Percentiles rank a stretch among this genome's conserved stretches.
Evolutionary conservation across 2,329 filamentous ascomycete species (phyloP).

Genomic region (Fusarium sacchari): DNA sequence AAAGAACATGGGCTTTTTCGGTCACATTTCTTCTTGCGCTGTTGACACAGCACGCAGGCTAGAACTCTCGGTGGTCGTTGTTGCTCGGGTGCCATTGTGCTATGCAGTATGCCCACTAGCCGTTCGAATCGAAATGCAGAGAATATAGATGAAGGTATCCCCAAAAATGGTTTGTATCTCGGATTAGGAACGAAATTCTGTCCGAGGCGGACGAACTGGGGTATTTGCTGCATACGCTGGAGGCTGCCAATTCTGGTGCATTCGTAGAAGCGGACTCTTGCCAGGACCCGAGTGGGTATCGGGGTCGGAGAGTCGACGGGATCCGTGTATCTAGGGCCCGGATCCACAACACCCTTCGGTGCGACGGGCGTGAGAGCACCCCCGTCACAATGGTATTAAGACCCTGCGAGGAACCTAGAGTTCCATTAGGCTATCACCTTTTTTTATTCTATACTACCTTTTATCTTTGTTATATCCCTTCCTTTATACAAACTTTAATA

Average conservation of each 20-base stretch:
- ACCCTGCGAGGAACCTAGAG: slow-evolving; percentile 7
- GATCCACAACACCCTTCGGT: slow-evolving; percentile 15
- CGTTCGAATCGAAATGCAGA: background rate
- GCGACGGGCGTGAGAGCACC: slow-evolving; percentile 6
- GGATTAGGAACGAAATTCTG: background rate
- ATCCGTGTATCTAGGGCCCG: slow-evolving; percentile 17
- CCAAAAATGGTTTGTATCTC: background rate
- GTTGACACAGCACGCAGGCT: slow-evolving; percentile 33
- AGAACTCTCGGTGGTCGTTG: slow-evolving; percentile 21
- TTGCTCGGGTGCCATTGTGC: slow-evolving; percentile 19
- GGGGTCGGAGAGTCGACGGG: slow-evolving; percentile 29
- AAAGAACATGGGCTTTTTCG: slow-evolving; percentile 33
- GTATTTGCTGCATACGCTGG: slow-evolving; percentile 23
- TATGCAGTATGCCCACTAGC: background rate
- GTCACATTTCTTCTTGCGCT: slow-evolving; percentile 38
- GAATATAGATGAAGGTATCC: background rate
- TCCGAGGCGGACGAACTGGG: slow-evolving; percentile 7
- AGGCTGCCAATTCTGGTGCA: background rate
- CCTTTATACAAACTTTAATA: slow-evolving; percentile 5
- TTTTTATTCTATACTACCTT: background rate
- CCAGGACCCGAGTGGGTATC: slow-evolving; percentile 15
- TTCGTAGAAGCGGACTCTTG: slow-evolving; percentile 10
- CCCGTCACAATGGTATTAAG: slow-evolving; percentile 26
- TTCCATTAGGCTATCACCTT: background rate
- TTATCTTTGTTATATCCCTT: background rate